A percentile compares a stretch with the other conserved stretches of the same genome.
Conservation (phyloP, 208 protist species). For the Trypanosoma rangeli region DNA sequence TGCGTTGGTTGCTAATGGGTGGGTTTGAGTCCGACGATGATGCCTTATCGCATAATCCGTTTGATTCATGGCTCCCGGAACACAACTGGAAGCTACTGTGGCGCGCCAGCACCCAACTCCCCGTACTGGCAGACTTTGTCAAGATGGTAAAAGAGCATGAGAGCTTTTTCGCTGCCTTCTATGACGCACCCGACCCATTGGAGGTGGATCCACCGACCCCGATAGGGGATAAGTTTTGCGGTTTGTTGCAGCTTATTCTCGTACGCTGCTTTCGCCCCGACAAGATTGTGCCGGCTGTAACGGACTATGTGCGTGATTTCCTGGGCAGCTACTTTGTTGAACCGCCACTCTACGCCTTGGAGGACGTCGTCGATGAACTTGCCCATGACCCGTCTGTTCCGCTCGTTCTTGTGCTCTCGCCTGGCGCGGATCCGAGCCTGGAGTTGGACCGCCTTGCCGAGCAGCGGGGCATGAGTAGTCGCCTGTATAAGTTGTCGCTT, state of each 20-base stretch:
- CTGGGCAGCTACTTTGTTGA: conserved; percentile 89
- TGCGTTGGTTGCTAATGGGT: conserved; percentile 93
- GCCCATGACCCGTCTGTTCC: conserved; percentile 88
- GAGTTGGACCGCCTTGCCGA: conserved; percentile 96
- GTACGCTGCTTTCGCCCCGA: conserved; percentile 95
- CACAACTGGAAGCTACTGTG: conserved; percentile 87
- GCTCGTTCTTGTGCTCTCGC: conserved; percentile 97
- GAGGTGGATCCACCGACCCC: conserved; percentile 67
- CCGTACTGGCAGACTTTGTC: conserved; percentile 11
- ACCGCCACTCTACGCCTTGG: conserved; percentile 94
- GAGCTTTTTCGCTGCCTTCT: conserved; percentile 68
- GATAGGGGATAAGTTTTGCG: conserved; percentile 44
- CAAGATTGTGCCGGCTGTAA: conserved; percentile 95
- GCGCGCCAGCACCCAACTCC: conserved; percentile 71
- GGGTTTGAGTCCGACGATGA: conserved; percentile 64
- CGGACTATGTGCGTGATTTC: conserved; percentile 84
- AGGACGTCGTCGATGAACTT: conserved; percentile 87
- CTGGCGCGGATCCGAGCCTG: conserved; percentile 96
- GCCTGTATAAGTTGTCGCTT: conserved; percentile 93
- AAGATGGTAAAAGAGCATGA: conserved; percentile 54
- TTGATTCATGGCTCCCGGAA: conserved; percentile 85
- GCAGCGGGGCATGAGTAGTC: conserved; percentile 80
- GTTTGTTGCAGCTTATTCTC: conserved; percentile 91
- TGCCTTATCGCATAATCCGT: conserved; percentile 39
- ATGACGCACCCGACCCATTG: conserved; percentile 87